Percentiles rank a stretch among this genome's conserved stretches.
Evolutionary conservation across 164 flowering plant species (phyloP).

Genomic region (Annona cherimola): DNA sequence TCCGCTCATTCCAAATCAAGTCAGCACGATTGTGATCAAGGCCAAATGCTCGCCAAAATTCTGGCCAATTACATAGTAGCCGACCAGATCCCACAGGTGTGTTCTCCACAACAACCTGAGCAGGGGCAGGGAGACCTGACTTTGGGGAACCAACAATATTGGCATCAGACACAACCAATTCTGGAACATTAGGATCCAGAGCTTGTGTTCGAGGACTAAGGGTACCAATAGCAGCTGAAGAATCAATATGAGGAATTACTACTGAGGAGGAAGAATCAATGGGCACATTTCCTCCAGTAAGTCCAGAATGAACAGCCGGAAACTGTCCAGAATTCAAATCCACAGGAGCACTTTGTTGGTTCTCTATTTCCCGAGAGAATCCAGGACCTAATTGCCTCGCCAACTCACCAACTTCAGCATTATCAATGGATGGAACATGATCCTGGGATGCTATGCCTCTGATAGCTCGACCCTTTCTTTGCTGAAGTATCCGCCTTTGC

Average conservation of each 20-base stretch:
- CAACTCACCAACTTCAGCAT: conserved; percentile 47
- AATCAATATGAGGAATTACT: conserved; percentile 29
- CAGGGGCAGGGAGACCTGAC: conserved; percentile 78
- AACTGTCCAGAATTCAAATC: conserved; percentile 40
- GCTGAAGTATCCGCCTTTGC: conserved; percentile 81
- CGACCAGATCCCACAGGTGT: conserved; percentile 95
- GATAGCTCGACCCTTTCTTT: conserved; percentile 56
- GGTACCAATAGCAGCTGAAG: conserved; percentile 27
- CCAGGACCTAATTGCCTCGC: conserved; percentile 25
- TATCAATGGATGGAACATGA: conserved; percentile 35
- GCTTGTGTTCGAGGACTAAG: conserved; percentile 26
- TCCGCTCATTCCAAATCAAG: conserved; percentile 96
- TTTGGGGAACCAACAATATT: conserved; percentile 29
- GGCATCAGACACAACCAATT: conserved; percentile 40
- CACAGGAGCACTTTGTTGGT: conserved; percentile 24
- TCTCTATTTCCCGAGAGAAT: conserved; percentile 35
- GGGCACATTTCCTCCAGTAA: conserved; percentile 33
- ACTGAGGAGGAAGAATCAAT: conserved; percentile 34
- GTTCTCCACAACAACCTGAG: conserved; percentile 91
- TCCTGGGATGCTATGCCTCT: conserved; percentile 52
- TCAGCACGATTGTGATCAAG: conserved; percentile 99
- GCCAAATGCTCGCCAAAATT: conserved; percentile 96
- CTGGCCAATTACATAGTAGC: conserved; percentile 89
- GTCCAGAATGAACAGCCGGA: conserved; percentile 34
- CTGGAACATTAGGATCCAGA: conserved; percentile 37